phyloP scores from a whole-genome alignment of 2,329 filamentous ascomycete species.

The Ascochyta koolunga region DNA sequence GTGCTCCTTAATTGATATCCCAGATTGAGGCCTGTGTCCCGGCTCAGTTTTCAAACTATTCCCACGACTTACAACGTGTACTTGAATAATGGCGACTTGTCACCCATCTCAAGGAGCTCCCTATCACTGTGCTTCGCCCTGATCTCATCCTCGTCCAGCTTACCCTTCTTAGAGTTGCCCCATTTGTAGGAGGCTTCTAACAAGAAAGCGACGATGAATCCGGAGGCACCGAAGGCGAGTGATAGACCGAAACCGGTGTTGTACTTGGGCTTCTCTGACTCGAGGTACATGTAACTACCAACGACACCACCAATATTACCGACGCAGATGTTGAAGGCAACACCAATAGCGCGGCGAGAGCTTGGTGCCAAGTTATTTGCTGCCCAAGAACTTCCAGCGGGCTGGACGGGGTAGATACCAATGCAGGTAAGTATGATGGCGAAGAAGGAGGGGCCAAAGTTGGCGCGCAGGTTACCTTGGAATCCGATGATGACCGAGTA shows the following conservation, averaged over 20 bases:
- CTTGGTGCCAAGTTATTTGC: constrained; percentile 39
- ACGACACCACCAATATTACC: constrained; percentile 41
- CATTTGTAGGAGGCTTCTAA: constrained; percentile 40
- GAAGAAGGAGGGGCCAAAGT: constrained; percentile 53
- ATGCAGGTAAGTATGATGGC: constrained; percentile 53
- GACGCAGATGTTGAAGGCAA: constrained; percentile 38
- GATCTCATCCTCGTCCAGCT: constrained; percentile 44
- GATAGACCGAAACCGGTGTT: constrained; percentile 46
- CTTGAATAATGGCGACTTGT: constrained; percentile 49
- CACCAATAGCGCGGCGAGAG: constrained; percentile 39
- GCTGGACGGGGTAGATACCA: constrained; percentile 46
- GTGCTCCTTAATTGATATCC: background rate
- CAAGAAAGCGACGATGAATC: constrained; percentile 30
- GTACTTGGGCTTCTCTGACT: constrained; percentile 45
- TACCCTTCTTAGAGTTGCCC: constrained; percentile 46
- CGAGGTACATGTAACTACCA: constrained; percentile 45
- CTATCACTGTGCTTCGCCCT: constrained; percentile 45
- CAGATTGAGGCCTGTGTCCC: background rate
- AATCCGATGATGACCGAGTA: constrained; percentile 49
- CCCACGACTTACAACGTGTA: constrained; percentile 32
- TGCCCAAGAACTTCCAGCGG: constrained; percentile 38
- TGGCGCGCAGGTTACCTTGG: constrained; percentile 46
- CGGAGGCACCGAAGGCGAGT: constrained; percentile 34
- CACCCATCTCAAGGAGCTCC: constrained; percentile 48
- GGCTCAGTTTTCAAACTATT: background rate